These are phyloP conservation scores for Inosperma sp. DNA, from an alignment of 768 basidiomycete genomes.

Conservation along the genomic window DNA sequence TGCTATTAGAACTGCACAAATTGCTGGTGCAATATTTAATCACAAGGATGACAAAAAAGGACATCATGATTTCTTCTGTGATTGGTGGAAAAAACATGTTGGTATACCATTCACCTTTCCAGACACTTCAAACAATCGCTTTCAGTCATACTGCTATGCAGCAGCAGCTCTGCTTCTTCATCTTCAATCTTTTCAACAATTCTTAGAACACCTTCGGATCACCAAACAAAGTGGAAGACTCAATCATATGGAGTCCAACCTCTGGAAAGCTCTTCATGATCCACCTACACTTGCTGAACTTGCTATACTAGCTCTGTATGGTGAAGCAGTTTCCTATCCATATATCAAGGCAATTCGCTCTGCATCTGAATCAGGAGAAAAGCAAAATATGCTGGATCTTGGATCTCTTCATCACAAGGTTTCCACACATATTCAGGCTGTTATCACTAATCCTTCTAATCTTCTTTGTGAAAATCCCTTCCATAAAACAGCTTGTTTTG, in stretches of 20 bases:
- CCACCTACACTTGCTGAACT: neutral
- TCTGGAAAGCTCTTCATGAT: conserved; percentile 12
- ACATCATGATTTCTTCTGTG: too few relatives aligned
- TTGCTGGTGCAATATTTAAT: too few relatives aligned
- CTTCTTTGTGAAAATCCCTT: conserved; percentile 10
- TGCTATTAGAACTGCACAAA: too few relatives aligned
- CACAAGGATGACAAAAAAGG: too few relatives aligned
- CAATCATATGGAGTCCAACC: conserved; percentile 3
- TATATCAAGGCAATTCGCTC: too few relatives aligned
- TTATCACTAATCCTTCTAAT: conserved; percentile 19
- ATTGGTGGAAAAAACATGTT: too few relatives aligned
- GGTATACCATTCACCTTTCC: too few relatives aligned
- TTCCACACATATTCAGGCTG: conserved; percentile 10
- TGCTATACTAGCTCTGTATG: conserved; percentile 3
- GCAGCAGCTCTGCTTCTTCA: neutral
- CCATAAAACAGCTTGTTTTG: neutral
- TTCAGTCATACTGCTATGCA: neutral
- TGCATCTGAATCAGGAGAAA: neutral
- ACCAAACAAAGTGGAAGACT: neutral
- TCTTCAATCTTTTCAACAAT: conserved; percentile 1
- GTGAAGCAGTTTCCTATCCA: conserved; percentile 3
- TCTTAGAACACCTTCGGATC: neutral
- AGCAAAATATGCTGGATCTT: conserved; percentile 22
- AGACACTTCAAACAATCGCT: too few relatives aligned
- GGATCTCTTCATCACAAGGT: conserved; percentile 22